Evolutionary conservation across 2,329 filamentous ascomycete species (phyloP).

Genomic region (Pestalotiopsis sp.): DNA sequence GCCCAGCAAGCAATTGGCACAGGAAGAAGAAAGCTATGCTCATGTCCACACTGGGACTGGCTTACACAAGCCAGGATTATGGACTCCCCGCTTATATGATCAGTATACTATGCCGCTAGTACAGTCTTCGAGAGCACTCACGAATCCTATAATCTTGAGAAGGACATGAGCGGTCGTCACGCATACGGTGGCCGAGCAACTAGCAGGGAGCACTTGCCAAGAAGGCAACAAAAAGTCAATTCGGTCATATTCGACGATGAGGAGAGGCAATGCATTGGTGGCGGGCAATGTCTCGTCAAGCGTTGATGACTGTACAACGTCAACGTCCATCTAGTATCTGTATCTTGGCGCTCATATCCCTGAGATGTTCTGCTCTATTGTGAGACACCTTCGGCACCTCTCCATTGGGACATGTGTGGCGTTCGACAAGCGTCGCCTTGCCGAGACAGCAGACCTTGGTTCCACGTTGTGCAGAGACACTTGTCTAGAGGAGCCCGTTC

Average conservation of each 20-base stretch:
- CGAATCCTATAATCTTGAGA: not conserved
- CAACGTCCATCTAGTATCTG: not conserved
- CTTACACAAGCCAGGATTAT: not conserved
- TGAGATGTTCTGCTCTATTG: not conserved
- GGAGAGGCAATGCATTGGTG: not conserved
- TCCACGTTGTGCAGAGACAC: not conserved
- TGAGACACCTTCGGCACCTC: not conserved
- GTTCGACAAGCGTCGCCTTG: not conserved
- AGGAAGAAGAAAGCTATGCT: not conserved
- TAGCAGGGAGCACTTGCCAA: not conserved
- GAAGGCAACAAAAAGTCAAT: not conserved
- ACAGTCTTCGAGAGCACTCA: not conserved
- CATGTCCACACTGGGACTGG: not conserved
- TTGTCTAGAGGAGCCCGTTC: not conserved
- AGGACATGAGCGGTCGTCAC: not conserved
- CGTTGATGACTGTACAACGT: not conserved
- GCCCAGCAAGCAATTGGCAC: not conserved
- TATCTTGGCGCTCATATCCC: not conserved
- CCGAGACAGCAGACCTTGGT: not conserved
- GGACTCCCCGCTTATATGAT: not conserved
- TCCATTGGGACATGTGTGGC: not conserved
- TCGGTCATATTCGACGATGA: not conserved
- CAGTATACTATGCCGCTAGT: not conserved
- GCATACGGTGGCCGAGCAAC: not conserved
- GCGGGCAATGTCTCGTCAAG: not conserved